These are phyloP conservation scores for Aspergillus brasiliensis DNA, from an alignment of 2,329 filamentous ascomycete genomes.

Conservation along the genomic window DNA sequence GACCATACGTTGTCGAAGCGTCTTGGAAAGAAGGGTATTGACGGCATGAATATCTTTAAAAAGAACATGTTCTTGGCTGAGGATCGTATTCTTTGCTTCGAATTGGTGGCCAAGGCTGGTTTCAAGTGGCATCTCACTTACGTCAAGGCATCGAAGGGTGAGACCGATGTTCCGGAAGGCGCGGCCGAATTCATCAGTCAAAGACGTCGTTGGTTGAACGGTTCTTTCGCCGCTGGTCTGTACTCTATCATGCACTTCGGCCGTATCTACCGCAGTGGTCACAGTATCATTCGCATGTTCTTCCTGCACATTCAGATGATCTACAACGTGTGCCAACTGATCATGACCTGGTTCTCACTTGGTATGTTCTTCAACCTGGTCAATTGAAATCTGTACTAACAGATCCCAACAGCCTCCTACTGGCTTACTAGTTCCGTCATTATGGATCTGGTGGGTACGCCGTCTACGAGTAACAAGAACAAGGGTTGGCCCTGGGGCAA, in stretches of 20 bases:
- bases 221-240: slow-evolving; percentile 94
- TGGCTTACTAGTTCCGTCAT: slow-evolving; percentile 97
- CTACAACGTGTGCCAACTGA: slow-evolving; percentile 87
- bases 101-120: slow-evolving; percentile 95
- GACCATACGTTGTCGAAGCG: slow-evolving; percentile 95
- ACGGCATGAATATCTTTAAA: slow-evolving; percentile 99
- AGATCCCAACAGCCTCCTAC: slow-evolving; percentile 71
- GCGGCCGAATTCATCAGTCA: slow-evolving; percentile 97
- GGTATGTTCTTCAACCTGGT: slow-evolving; percentile 42
- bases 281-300: slow-evolving; percentile 98
- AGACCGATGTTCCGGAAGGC: slow-evolving; percentile 97
- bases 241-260: slow-evolving; percentile 99
- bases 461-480: slow-evolving; percentile 55
- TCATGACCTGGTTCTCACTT: slow-evolving; percentile 86
- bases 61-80: slow-evolving; percentile 99
- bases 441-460: slow-evolving; percentile 90
- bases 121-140: slow-evolving; percentile 99
- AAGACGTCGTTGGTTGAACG: slow-evolving; percentile 97
- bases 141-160: slow-evolving; percentile 98
- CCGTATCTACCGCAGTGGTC: slow-evolving; percentile 96
- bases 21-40: slow-evolving; percentile 97
- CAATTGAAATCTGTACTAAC: slow-evolving; percentile 13
- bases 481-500: slow-evolving; percentile 90
- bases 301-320: slow-evolving; percentile 96
- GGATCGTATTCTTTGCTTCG: slow-evolving; percentile 99